Evolutionary conservation across 306 rosid genomes (phyloP), one percentile per base, ranked within the genome.

Genomic region (Senna tora): DNA sequence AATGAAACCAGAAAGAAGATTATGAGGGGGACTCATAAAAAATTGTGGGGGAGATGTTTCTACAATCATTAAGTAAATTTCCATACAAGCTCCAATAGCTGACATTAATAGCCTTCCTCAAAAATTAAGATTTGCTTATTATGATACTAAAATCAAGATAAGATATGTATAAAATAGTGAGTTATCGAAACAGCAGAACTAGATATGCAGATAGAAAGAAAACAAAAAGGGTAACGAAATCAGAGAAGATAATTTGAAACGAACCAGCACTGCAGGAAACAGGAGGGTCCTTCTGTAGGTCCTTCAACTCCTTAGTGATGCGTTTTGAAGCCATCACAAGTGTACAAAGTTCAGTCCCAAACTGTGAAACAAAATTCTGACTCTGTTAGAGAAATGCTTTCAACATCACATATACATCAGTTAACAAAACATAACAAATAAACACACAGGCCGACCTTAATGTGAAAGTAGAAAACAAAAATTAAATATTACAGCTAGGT

Each of bases 201-300:
- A 22, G 14, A 51, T 14, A 45, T 15, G 67, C 0, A 56, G 9
- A 38, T 4, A n/a, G 4, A 12, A 8, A 16, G 14, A 47, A 9
- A 42, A 5, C 36, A 17, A 17, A 61, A 19, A 9, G 53, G 7
- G 33, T 28, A 45, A 62, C 4, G 15, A 11, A 15, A 8, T 42
- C 43, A 7, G 47, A 59, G 55, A 66, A 56, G 22, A 17, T 30
- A 16, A 43, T 62, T 7, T 43, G 16, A 62, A 49, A 81, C 87
- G 75, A 69, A 87, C 92, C 92, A 69, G 92, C 89, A 9, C 92
- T 85, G 78, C 92, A 85, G 58, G 92, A 87, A 67, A 74, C 81
- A 43, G 89, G 92, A 70, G 92, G 92, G 59, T 87, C 92, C 80
- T 83, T 85, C 72, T 87, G 86, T 67, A 87, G 74, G 46, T 87